Evolutionary conservation across 495 filamentous ascomycete species (phyloP).

Genomic region (Penicillium ucsense): DNA sequence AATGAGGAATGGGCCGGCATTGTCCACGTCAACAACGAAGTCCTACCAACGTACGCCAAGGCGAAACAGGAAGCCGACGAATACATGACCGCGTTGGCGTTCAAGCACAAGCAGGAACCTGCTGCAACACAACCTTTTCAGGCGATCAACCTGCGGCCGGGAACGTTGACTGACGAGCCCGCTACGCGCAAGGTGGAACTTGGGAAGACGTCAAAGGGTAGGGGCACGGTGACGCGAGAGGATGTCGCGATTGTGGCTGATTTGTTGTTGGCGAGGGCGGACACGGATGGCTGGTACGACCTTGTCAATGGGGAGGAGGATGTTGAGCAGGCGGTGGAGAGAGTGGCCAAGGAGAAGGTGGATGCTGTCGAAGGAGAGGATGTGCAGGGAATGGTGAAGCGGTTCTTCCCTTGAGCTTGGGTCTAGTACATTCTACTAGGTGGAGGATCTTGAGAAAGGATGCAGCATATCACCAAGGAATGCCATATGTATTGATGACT

Average conservation of each 20-base stretch:
- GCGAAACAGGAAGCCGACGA: conserved; percentile 73
- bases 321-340: conserved; percentile 53
- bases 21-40: conserved; percentile 40
- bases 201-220: conserved; percentile 46
- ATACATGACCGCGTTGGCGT: conserved; percentile 49
- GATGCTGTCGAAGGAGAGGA: conserved; percentile 60
- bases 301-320: conserved; percentile 49
- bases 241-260: conserved; percentile 64
- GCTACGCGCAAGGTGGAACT: conserved; percentile 53
- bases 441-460: not conserved
- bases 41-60: conserved; percentile 55
- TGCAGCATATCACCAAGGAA: no score
- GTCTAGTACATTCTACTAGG: not conserved
- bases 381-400: conserved; percentile 39
- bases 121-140: conserved; percentile 36
- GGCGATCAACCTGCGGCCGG: conserved; percentile 62
- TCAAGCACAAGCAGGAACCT: conserved; percentile 35
- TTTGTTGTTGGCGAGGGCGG: conserved; percentile 49
- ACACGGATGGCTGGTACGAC: conserved; percentile 53
- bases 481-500: no score
- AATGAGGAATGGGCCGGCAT: conserved; percentile 45
- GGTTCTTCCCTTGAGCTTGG: conserved; percentile 21
- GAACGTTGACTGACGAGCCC: conserved; percentile 46
- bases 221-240: conserved; percentile 49
- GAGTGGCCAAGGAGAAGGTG: conserved; percentile 50